phyloP scores from a whole-genome alignment of 768 basidiomycete genomes.

The Tylopilus sp. region DNA sequence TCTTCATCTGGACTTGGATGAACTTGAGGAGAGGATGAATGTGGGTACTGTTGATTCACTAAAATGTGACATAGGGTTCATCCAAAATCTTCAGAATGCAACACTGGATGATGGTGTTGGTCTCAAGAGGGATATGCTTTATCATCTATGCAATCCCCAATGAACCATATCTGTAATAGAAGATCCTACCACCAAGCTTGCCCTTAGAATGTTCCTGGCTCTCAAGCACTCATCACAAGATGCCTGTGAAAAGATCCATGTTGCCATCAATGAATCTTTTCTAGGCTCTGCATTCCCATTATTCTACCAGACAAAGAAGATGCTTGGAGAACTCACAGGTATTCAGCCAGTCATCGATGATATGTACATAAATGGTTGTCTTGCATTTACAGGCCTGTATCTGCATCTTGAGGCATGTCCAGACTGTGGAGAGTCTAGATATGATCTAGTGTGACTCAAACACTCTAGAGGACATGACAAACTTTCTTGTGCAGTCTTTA shows the following conservation, averaged over 20 bases:
- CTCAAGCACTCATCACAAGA: not conserved
- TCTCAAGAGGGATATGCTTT: no score
- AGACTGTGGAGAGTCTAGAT: not conserved
- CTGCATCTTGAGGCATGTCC: not conserved
- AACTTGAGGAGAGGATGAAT: no score
- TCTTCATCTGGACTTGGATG: no score
- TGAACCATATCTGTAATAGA: not conserved
- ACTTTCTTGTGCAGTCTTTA: not conserved
- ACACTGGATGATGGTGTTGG: no score
- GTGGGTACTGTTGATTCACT: no score
- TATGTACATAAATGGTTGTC: not conserved
- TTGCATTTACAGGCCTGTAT: not conserved
- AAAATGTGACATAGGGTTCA: no score
- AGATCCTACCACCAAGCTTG: not conserved
- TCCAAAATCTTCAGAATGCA: no score
- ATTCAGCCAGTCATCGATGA: not conserved
- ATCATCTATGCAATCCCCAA: no score
- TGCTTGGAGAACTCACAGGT: not conserved
- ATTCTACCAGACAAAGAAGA: not conserved
- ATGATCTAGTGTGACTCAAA: not conserved
- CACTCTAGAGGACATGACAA: no score
- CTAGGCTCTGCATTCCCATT: not conserved
- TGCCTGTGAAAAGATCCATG: not conserved
- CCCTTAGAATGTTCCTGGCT: not conserved
- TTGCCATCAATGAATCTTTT: not conserved